Evolutionary conservation across 2,329 filamentous ascomycete species (phyloP).

Genomic region (Fusarium abutilonis): DNA sequence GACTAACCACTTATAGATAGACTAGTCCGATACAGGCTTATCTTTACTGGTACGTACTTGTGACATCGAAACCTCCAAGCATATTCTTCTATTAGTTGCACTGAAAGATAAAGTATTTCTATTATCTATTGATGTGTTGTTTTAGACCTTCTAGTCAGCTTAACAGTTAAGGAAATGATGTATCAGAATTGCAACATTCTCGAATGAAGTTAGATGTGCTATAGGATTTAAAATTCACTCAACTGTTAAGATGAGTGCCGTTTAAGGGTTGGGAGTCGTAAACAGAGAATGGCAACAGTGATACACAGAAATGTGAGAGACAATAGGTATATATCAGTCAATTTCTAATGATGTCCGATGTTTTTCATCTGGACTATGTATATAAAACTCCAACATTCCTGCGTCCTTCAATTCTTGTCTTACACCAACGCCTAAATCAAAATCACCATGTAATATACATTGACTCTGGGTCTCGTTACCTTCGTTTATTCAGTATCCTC

Average conservation of each 20-base stretch:
- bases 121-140: too few relatives aligned
- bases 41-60: too few relatives aligned
- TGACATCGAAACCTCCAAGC: too few relatives aligned
- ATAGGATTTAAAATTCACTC: too few relatives aligned
- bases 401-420: slow-evolving; percentile 14
- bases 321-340: slow-evolving; percentile 7
- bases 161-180: too few relatives aligned
- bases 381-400: slow-evolving; percentile 28
- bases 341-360: slow-evolving; percentile 16
- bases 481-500: slow-evolving; percentile 51
- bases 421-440: slow-evolving; percentile 36
- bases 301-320: background rate
- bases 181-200: too few relatives aligned
- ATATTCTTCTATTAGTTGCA: too few relatives aligned
- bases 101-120: too few relatives aligned
- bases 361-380: background rate
- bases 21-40: background rate
- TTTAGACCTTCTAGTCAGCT: too few relatives aligned
- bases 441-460: slow-evolving; percentile 40
- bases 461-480: slow-evolving; percentile 32
- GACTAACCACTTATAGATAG: background rate
- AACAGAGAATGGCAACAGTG: background rate
- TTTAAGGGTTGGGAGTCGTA: too few relatives aligned
- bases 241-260: too few relatives aligned
- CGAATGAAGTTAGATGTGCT: too few relatives aligned